Evolutionary conservation across 2,329 filamentous ascomycete genomes (phyloP).

Genomic region (Cladosporium sp.): DNA sequence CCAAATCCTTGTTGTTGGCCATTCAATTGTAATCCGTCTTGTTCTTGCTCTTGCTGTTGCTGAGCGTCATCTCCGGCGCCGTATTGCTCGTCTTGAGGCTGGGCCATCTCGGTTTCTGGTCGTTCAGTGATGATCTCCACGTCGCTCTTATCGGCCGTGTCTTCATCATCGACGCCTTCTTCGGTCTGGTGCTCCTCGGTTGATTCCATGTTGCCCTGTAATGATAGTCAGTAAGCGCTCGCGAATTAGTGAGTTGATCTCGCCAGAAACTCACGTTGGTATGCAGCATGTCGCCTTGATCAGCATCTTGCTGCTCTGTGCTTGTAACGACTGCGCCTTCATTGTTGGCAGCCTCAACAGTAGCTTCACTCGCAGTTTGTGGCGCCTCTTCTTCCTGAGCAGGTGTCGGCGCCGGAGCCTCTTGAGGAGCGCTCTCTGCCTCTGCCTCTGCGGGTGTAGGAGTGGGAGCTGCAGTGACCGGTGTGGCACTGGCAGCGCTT

Average conservation of each 20-base stretch:
- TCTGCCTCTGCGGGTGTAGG: constrained; percentile 22
- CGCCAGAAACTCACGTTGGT: background rate
- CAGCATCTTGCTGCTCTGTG: constrained; percentile 11
- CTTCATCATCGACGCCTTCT: constrained; percentile 32
- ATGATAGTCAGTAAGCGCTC: background rate
- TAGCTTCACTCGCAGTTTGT: constrained; percentile 7
- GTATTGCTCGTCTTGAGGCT: constrained; percentile 25
- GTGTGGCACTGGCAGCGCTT: constrained; percentile 31
- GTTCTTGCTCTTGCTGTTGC: constrained; percentile 23
- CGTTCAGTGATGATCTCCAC: constrained; percentile 37
- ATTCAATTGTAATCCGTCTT: constrained; percentile 22
- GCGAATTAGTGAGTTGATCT: background rate
- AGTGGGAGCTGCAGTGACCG: constrained; percentile 23
- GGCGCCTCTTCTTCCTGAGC: constrained; percentile 21
- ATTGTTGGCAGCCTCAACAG: constrained; percentile 41
- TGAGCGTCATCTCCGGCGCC: constrained; percentile 22
- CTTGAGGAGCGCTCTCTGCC: constrained; percentile 16
- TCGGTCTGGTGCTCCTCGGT: constrained; percentile 27
- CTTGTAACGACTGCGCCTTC: constrained; percentile 13
- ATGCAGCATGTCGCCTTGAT: background rate
- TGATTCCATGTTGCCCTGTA: background rate
- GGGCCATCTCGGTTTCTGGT: constrained; percentile 27
- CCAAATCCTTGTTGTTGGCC: constrained; percentile 23
- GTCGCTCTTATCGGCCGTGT: constrained; percentile 25
- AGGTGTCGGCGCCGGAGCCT: constrained; percentile 17